Evolutionary conservation across 2,329 filamentous ascomycete genomes (phyloP).

Genomic region (Sphaerulina vaccinii): DNA sequence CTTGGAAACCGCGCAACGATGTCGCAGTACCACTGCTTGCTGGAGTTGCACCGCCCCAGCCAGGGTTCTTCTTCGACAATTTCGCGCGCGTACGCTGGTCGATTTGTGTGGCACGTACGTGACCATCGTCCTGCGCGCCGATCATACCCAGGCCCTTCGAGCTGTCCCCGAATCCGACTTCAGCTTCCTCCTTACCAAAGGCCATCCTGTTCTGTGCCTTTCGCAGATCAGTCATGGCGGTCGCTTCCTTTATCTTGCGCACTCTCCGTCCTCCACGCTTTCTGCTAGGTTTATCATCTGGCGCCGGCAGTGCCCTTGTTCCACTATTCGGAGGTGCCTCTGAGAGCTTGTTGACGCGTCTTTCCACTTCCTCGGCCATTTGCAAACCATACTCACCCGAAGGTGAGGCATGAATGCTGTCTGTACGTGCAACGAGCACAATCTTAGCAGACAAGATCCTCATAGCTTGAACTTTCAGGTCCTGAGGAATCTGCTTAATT

Average conservation of each 20-base stretch:
- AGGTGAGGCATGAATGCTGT: slow-evolving; percentile 76
- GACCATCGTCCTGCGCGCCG: slow-evolving; percentile 81
- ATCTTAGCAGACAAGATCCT: slow-evolving; percentile 92
- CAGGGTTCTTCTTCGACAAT: slow-evolving; percentile 90
- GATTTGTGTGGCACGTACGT: slow-evolving; percentile 82
- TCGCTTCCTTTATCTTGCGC: slow-evolving; percentile 92
- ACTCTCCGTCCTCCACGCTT: slow-evolving; percentile 90
- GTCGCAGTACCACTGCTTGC: slow-evolving; percentile 73
- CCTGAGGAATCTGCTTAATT: slow-evolving; percentile 77
- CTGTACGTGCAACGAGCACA: slow-evolving; percentile 86
- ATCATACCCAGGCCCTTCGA: slow-evolving; percentile 95
- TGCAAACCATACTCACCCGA: slow-evolving; percentile 82
- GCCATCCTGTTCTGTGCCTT: slow-evolving; percentile 96
- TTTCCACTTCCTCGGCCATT: slow-evolving; percentile 76
- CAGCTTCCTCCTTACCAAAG: slow-evolving; percentile 92
- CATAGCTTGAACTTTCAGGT: slow-evolving; percentile 90
- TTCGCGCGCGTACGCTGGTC: slow-evolving; percentile 92
- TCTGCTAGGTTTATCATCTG: slow-evolving; percentile 89
- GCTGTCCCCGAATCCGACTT: slow-evolving; percentile 86
- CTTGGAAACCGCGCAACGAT: slow-evolving; percentile 73
- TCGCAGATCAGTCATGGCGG: slow-evolving; percentile 92
- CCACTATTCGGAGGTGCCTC: slow-evolving; percentile 90
- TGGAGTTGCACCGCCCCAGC: slow-evolving; percentile 69
- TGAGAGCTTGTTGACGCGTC: slow-evolving; percentile 86
- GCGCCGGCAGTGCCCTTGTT: slow-evolving; percentile 79